These are phyloP conservation scores for Alternaria novae-zelandiae DNA, from an alignment of 2,329 filamentous ascomycete species.

Conservation along the genomic window DNA sequence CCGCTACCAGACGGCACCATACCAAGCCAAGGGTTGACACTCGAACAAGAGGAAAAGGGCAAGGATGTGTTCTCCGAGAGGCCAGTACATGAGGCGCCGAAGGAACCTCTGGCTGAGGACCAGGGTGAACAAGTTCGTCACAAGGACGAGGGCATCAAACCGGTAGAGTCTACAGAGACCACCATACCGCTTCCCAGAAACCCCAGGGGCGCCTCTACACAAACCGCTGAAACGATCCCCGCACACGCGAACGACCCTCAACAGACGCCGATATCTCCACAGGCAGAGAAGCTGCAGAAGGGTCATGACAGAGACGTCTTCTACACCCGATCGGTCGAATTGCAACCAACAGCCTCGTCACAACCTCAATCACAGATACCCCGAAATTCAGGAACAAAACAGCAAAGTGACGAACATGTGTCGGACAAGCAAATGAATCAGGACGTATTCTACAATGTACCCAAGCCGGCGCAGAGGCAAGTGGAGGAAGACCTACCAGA, in stretches of 20 bases:
- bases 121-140: conserved; percentile 17
- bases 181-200: conserved; percentile 50
- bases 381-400: conserved; percentile 55
- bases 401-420: conserved; percentile 52
- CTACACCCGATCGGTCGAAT: conserved; percentile 57
- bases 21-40: conserved; percentile 45
- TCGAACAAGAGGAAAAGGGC: conserved; percentile 38
- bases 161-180: conserved; percentile 48
- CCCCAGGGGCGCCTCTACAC: conserved; percentile 44
- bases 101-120: conserved; percentile 43
- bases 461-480: conserved; percentile 31
- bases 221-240: conserved; percentile 62
- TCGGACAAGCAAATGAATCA: conserved; percentile 57
- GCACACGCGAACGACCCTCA: conserved; percentile 56
- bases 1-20: conserved; percentile 61
- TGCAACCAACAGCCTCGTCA: conserved; percentile 58
- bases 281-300: conserved; percentile 35
- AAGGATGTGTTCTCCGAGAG: conserved; percentile 44
- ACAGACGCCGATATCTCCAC: conserved; percentile 27
- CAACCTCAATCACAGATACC: conserved; percentile 64
- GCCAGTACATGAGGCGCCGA: conserved; percentile 43
- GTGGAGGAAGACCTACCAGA: conserved; percentile 59
- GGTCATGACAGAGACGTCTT: conserved; percentile 63
- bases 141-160: conserved; percentile 40
- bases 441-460: conserved; percentile 56